Evolutionary conservation across 1,139 yeast species (phyloP).

Genomic region (Hemisphaericaspora xylanilytica): DNA sequence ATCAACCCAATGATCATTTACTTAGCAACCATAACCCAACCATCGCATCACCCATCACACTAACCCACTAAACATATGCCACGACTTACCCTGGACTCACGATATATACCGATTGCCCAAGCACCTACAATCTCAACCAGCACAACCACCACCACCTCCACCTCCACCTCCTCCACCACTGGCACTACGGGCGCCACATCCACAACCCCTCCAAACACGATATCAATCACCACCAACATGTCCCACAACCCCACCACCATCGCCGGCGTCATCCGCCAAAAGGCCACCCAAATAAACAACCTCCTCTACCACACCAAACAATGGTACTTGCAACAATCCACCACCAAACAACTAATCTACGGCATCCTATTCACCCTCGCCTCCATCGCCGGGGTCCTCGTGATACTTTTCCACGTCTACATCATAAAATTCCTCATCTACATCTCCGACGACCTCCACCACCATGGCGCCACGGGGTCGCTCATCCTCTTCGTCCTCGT

Average conservation of each 20-base stretch:
- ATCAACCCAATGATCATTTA: no score
- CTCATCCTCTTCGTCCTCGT: slow-evolving; percentile 48
- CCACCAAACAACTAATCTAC: slow-evolving; percentile 15
- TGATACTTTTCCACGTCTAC: slow-evolving; percentile 47
- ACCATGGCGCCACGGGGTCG: slow-evolving; percentile 48
- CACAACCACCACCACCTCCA: not conserved
- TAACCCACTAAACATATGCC: slow-evolving; percentile 1
- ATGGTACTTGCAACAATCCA: slow-evolving; percentile 25
- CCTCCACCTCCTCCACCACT: not conserved
- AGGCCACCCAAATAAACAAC: not conserved
- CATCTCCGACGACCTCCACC: slow-evolving; percentile 48
- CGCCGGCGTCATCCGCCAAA: not conserved
- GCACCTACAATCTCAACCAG: no score
- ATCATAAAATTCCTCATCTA: slow-evolving; percentile 43
- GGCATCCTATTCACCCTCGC: slow-evolving; percentile 16
- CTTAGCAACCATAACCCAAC: no score
- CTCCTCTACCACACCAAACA: slow-evolving; percentile 4
- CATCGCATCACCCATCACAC: not conserved
- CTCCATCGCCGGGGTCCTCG: slow-evolving; percentile 24
- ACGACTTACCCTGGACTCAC: slow-evolving; percentile 3
- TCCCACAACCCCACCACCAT: not conserved
- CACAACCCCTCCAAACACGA: no score
- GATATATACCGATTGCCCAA: not conserved
- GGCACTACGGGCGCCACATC: no score
- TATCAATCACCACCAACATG: no score